These are phyloP conservation scores for Aspergillus tubingensis DNA, from an alignment of 2,329 filamentous ascomycete species.

Conservation along the genomic window DNA sequence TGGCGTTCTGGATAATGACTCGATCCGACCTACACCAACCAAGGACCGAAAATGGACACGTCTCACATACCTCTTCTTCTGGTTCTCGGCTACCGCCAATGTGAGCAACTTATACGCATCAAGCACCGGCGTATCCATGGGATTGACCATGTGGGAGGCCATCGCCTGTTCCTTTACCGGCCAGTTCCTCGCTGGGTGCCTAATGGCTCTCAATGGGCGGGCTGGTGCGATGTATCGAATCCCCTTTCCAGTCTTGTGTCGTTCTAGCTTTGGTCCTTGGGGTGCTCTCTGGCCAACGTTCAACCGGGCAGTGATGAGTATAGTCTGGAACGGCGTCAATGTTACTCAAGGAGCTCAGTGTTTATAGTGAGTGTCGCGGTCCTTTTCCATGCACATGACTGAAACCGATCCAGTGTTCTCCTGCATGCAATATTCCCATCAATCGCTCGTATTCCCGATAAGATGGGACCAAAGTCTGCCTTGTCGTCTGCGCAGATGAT, in stretches of 20 bases:
- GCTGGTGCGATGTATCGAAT: slow-evolving; percentile 49
- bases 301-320: slow-evolving; percentile 46
- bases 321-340: slow-evolving; percentile 51
- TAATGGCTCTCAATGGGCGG: slow-evolving; percentile 47
- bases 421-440: slow-evolving; percentile 47
- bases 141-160: slow-evolving; percentile 54
- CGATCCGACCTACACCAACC: slow-evolving; percentile 44
- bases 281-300: slow-evolving; percentile 48
- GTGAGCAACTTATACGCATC: slow-evolving; percentile 45
- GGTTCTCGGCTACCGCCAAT: slow-evolving; percentile 44
- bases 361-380: slow-evolving; percentile 28
- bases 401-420: slow-evolving; percentile 32
- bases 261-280: slow-evolving; percentile 48
- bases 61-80: slow-evolving; percentile 46
- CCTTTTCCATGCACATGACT: background rate
- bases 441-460: slow-evolving; percentile 44
- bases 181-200: slow-evolving; percentile 35
- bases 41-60: slow-evolving; percentile 46
- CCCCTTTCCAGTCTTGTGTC: slow-evolving; percentile 46
- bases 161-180: slow-evolving; percentile 47
- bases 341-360: slow-evolving; percentile 42
- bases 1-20: slow-evolving; percentile 42
- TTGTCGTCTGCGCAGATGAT: slow-evolving; percentile 47
- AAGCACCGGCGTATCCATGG: slow-evolving; percentile 44
- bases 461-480: slow-evolving; percentile 44